Base-by-base conservation (phyloP, 495 filamentous ascomycete species). In the Tuber borchii region DNA sequence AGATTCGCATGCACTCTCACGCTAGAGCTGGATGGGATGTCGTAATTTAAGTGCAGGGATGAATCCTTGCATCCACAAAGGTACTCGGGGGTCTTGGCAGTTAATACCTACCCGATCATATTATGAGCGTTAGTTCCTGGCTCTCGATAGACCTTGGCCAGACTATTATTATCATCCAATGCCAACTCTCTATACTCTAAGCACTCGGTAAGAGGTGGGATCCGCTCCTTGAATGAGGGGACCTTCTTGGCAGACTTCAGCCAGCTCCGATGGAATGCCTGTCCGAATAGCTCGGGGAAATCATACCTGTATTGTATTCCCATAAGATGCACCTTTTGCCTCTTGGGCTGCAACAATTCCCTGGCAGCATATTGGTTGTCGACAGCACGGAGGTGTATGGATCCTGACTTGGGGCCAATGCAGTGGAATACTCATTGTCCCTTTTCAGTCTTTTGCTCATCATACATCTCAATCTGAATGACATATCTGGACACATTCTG, bases 401-500 rank as follows among this genome's bases (percentile, higher is more conserved):
- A 90, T 71, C 95, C 95, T 77, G 96, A 92, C 89, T 96, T 97
- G 77, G 90, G 95, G 72, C 96, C 93, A 83, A 97, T 96, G 84
- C 93, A 96, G 84, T 98, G 93, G 92, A 98, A 98, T 76, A 97
- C 87, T 94, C 94, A 97, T 79, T 98, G 93, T 75, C 88, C 89
- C 88, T 95, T 97, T 85, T 99, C 96, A 0, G 95, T 96, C 87
- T 97, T 97, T 85, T 92, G 91, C 89, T 99, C 95, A 22, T 92
- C 93, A 83, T 99, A 99, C 83, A 98, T 88, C 87, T 99, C 95
- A 43, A 99, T 93, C 84, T 98, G 92, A 81, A 97, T 94, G 82
- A 99, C 93, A 87, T 94, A 99, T n/a, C 95, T 96, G 34, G 94
- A 98, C 48, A 96, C 98, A 87, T 99, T 99, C 84, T 91, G 97